Percentiles rank a stretch among this genome's conserved stretches.
Conservation (phyloP, 2,329 filamentous ascomycete species). For the Aspergillus aculeatus region DNA sequence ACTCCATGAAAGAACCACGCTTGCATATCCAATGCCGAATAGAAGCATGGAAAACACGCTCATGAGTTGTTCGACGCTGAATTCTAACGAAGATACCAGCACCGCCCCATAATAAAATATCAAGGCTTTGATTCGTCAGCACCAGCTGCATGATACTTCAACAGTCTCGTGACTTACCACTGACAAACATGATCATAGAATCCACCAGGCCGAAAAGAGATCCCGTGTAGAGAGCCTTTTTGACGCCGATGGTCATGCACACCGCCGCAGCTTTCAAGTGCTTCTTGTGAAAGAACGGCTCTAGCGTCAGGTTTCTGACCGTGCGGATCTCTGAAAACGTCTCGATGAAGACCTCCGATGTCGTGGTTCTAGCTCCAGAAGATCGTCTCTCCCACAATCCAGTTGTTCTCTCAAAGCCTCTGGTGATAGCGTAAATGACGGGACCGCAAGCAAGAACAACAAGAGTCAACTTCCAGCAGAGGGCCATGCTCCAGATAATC, state of each 20-base stretch:
- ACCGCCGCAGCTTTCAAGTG: constrained; percentile 53
- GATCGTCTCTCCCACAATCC: constrained; percentile 70
- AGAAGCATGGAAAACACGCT: constrained; percentile 78
- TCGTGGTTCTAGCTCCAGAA: constrained; percentile 61
- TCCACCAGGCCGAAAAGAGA: constrained; percentile 76
- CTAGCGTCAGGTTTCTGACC: constrained; percentile 72
- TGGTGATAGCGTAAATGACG: constrained; percentile 64
- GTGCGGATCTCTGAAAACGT: constrained; percentile 76
- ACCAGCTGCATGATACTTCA: neutral
- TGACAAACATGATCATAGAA: constrained; percentile 67
- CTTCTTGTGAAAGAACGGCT: constrained; percentile 67
- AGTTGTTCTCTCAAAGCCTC: constrained; percentile 63
- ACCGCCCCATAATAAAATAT: constrained; percentile 80
- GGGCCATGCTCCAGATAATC: constrained; percentile 68
- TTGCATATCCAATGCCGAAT: constrained; percentile 75
- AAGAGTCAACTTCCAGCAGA: constrained; percentile 78
- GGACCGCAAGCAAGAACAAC: constrained; percentile 70
- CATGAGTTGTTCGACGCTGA: constrained; percentile 60
- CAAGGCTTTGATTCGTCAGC: constrained; percentile 51
- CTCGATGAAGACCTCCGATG: constrained; percentile 67
- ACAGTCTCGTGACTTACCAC: constrained; percentile 39
- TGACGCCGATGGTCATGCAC: constrained; percentile 62
- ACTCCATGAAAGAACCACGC: constrained; percentile 65
- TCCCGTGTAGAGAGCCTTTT: constrained; percentile 66
- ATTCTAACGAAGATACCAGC: constrained; percentile 55